phyloP scores from a whole-genome alignment of 2,329 filamentous ascomycete species.

The Rhynchosporium agropyri region DNA sequence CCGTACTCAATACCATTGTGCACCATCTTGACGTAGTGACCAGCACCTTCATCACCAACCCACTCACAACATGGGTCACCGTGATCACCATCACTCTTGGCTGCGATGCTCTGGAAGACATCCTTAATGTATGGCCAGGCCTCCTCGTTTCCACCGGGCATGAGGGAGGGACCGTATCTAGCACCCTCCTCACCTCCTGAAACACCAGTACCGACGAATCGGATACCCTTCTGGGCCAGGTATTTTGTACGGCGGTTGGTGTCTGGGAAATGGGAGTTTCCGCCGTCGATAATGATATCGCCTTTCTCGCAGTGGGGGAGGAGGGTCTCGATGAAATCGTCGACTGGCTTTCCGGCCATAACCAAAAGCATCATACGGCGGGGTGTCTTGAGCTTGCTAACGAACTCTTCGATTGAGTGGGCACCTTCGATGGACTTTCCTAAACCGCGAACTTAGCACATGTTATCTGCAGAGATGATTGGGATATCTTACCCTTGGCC shows the following conservation, averaged over 20 bases:
- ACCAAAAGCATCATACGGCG: constrained; percentile 98
- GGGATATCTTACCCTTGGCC: constrained; percentile 66
- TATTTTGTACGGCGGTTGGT: constrained; percentile 96
- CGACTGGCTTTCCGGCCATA: constrained; percentile 96
- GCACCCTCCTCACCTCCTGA: constrained; percentile 99
- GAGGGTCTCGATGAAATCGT: constrained; percentile 97
- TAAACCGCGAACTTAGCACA: constrained; percentile 37
- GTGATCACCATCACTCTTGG: constrained; percentile 95
- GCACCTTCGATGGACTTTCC: constrained; percentile 95
- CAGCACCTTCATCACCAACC: constrained; percentile 99
- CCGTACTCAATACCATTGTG: constrained; percentile 99
- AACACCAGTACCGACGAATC: constrained; percentile 95
- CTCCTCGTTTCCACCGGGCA: constrained; percentile 98
- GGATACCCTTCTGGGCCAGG: constrained; percentile 82
- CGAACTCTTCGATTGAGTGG: constrained; percentile 91
- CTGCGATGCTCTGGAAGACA: constrained; percentile 95
- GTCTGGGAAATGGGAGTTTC: constrained; percentile 99
- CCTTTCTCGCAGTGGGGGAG: constrained; percentile 80
- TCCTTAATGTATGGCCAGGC: constrained; percentile 99
- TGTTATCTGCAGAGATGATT: background rate
- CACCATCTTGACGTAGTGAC: constrained; percentile 99
- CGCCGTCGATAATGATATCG: constrained; percentile 99
- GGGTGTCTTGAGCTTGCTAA: constrained; percentile 94
- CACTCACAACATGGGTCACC: constrained; percentile 98
- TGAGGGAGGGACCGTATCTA: constrained; percentile 93